Evolutionary conservation across 768 basidiomycete genomes (phyloP).

Genomic region (Lentinula aciculospora): DNA sequence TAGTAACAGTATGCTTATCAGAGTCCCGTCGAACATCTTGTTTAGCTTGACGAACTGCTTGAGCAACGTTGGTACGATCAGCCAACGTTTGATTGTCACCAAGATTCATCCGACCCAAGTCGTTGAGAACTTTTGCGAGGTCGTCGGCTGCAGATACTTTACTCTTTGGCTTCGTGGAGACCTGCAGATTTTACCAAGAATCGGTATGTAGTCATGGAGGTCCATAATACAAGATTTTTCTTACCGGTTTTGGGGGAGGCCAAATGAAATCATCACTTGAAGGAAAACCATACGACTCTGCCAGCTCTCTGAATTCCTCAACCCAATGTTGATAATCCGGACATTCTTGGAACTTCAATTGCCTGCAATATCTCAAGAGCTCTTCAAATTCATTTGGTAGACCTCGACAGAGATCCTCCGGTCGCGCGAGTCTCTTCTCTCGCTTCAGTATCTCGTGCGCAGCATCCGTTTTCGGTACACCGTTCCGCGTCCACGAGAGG

Average conservation of each 20-base stretch:
- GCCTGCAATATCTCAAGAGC: conserved; percentile 66
- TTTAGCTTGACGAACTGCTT: conserved; percentile 29
- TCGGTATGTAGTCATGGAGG: conserved; percentile 8
- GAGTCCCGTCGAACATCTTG: conserved; percentile 22
- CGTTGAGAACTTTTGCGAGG: conserved; percentile 53
- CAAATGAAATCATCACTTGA: conserved; percentile 61
- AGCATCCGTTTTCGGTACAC: conserved; percentile 65
- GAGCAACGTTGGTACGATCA: conserved; percentile 43
- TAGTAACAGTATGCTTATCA: conserved; percentile 33
- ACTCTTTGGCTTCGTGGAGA: conserved; percentile 25
- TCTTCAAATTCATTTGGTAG: conserved; percentile 72
- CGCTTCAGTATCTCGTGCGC: conserved; percentile 59
- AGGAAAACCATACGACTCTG: conserved; percentile 51
- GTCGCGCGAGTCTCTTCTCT: conserved; percentile 54
- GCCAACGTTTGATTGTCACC: conserved; percentile 44
- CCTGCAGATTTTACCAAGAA: conserved; percentile 6
- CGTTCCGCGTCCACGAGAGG: conserved; percentile 73
- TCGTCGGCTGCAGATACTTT: conserved; percentile 35
- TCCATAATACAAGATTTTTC: not conserved
- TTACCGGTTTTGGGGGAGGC: conserved; percentile 38
- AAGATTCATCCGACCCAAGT: conserved; percentile 54
- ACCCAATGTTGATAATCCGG: conserved; percentile 68
- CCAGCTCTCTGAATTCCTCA: conserved; percentile 59
- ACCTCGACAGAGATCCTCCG: conserved; percentile 64
- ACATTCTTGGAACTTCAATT: conserved; percentile 59